Evolutionary conservation across 176 grass and related monocot genomes (phyloP), one percentile per base, ranked within the genome.

Genomic region (Tillandsia fasciculata): DNA sequence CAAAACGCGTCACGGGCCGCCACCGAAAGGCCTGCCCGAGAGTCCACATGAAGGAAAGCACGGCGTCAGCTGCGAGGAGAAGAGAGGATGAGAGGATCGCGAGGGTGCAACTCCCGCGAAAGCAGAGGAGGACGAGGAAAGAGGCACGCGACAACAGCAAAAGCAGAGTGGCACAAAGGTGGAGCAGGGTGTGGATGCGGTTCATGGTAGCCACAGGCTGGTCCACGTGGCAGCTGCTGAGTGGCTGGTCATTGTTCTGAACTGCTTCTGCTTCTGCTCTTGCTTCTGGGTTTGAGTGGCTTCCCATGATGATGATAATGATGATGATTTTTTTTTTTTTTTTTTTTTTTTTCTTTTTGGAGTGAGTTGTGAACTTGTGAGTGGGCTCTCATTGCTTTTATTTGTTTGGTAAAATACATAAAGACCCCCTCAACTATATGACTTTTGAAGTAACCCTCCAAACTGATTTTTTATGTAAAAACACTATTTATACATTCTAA

Each of bases 21-120:
- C 48, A 78, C 70, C 82, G 70, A 20, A 65, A 68, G 10, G 76
- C 66, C 74, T 90, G 87, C 1, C 63, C 78, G 17, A 86, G 74
- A 59, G 50, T 1, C 83, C 87, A 90, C 11, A 90, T 52, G 70
- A 86, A 90, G 15, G 84, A 51, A 1, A 90, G 66, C 11, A 26
- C 14, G 12, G 81, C 67, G 48, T 83, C 87, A 0, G 83, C 73
- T 3, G 53, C 14, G 26, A 74, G 54, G 76, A 86, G 51, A 10
- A 82, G 51, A 42, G 33, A 42, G 5, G 33, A 42, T 5, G 33
- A 5, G 22, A 8, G 18, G 10, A 58, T 49, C 1, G 66, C 47
- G 0, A 48, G 33, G 0, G 78, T 15, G 3, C 64, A 66, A 0
- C 33, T 20, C 4, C 2, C 63, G 52, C 53, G 27, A 17, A 12